These are phyloP conservation scores for Chytridiales sp. DNA, from an alignment of 371 early-diverging fungal species.

Conservation along the genomic window DNA sequence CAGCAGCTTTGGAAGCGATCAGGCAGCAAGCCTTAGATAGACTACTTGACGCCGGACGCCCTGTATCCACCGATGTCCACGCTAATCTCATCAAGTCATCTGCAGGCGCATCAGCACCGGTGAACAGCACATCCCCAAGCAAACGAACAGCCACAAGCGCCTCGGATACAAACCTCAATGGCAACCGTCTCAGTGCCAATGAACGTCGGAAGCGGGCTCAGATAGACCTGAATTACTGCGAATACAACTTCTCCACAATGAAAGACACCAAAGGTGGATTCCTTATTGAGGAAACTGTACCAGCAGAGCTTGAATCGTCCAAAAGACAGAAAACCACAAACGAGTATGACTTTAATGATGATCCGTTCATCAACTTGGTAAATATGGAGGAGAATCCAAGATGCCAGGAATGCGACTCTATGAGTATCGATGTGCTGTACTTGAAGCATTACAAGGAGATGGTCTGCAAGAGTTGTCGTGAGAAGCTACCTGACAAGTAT, in stretches of 20 bases:
- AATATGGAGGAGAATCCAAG: conserved; percentile 39
- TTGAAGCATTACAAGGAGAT: conserved; percentile 64
- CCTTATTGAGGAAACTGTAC: conserved; percentile 51
- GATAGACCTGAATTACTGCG: conserved; percentile 56
- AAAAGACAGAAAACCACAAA: conserved; percentile 14
- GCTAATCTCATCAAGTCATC: no score
- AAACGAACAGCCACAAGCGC: no score
- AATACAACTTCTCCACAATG: conserved; percentile 79
- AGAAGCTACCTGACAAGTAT: conserved; percentile 77
- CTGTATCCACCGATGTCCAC: no score
- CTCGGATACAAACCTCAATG: no score
- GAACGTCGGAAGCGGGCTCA: no score
- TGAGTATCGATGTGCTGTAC: conserved; percentile 74
- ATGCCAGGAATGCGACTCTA: conserved; percentile 76
- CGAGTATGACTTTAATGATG: not conserved
- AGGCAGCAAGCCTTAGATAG: no score
- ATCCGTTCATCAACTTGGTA: not conserved
- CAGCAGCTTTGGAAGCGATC: no score
- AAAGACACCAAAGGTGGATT: conserved; percentile 84
- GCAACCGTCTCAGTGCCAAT: no score
- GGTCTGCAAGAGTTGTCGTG: conserved; percentile 75
- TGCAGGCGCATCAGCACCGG: no score
- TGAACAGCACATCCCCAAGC: no score
- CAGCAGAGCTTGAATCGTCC: conserved; percentile 32
- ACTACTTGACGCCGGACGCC: no score